A percentile compares a stretch with the other conserved stretches of the same genome.
phyloP scores from a whole-genome alignment of 2,329 filamentous ascomycete genomes.

The Karstenula rhodostoma region DNA sequence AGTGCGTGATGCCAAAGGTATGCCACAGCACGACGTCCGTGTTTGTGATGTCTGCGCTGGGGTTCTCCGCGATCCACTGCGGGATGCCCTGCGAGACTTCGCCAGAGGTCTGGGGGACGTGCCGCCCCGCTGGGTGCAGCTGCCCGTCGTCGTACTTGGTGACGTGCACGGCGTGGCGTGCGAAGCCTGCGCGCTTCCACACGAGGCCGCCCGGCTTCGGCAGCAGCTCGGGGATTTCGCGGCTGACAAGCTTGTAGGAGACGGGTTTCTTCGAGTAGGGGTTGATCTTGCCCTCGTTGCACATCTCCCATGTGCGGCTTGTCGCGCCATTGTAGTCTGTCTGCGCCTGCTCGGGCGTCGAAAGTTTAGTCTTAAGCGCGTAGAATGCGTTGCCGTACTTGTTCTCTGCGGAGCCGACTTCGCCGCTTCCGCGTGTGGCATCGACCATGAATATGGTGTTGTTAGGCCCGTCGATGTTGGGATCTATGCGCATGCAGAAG shows the following conservation, averaged over 20 bases:
- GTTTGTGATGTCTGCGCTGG: constrained; percentile 74
- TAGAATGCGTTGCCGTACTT: constrained; percentile 91
- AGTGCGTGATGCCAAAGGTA: constrained; percentile 90
- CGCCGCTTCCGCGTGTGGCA: constrained; percentile 72
- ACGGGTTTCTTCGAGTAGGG: constrained; percentile 85
- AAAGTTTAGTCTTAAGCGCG: constrained; percentile 81
- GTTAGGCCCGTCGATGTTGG: constrained; percentile 83
- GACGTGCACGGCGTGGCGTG: constrained; percentile 85
- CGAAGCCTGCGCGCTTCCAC: constrained; percentile 90
- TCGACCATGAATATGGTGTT: constrained; percentile 90
- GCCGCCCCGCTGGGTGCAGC: constrained; percentile 83
- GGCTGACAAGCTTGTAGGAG: constrained; percentile 87
- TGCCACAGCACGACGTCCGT: constrained; percentile 92
- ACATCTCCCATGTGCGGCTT: constrained; percentile 88
- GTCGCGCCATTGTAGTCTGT: constrained; percentile 85
- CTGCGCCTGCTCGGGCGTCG: constrained; percentile 71
- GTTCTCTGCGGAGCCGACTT: constrained; percentile 83
- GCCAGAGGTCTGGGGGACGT: constrained; percentile 87
- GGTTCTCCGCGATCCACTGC: constrained; percentile 76
- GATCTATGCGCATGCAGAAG: constrained; percentile 88
- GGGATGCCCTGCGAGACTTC: constrained; percentile 77
- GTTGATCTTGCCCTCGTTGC: constrained; percentile 84
- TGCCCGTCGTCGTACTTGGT: constrained; percentile 85
- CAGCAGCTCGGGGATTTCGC: constrained; percentile 80
- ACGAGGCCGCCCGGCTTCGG: constrained; percentile 84